These are phyloP conservation scores for Chrysanthemum makinoi DNA, from an alignment of 129 eudicot genomes.

Conservation along the genomic window DNA sequence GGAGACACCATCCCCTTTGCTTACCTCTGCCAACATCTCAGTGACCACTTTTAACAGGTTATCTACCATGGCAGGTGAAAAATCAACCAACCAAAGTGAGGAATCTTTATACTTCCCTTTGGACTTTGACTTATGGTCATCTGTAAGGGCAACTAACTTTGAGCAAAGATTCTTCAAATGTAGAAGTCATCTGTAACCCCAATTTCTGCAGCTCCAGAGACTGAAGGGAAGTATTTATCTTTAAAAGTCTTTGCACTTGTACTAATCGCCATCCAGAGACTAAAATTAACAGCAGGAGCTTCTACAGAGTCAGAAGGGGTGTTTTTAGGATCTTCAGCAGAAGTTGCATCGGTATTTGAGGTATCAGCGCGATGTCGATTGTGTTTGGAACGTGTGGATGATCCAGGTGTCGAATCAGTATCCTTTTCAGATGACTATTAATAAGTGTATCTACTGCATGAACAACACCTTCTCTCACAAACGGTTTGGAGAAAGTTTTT, in stretches of 20 bases:
- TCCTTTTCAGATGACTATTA: conserved; percentile 39
- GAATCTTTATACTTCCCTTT: conserved; percentile 72
- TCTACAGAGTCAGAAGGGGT: conserved; percentile 53
- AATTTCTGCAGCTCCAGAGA: conserved; percentile 52
- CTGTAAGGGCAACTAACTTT: conserved; percentile 47
- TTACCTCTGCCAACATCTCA: conserved; percentile 63
- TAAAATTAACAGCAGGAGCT: conserved; percentile 44
- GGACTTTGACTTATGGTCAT: conserved; percentile 50
- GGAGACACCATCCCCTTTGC: conserved; percentile 79
- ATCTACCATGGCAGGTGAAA: conserved; percentile 58
- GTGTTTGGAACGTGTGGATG: conserved; percentile 59
- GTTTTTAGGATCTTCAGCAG: conserved; percentile 49
- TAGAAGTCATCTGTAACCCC: conserved; percentile 80
- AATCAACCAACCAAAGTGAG: conserved; percentile 36
- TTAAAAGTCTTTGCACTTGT: conserved; percentile 67
- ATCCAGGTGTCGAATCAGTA: conserved; percentile 54
- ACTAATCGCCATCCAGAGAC: conserved; percentile 58
- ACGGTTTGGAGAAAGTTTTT: conserved; percentile 71
- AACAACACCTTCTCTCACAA: conserved; percentile 86
- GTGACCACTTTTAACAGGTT: conserved; percentile 47
- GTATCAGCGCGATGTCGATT: conserved; percentile 52
- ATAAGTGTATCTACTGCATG: conserved; percentile 81
- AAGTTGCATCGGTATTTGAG: conserved; percentile 39
- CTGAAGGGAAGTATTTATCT: conserved; percentile 76
- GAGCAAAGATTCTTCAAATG: conserved; percentile 68